These are phyloP conservation scores for Collybia sordida DNA, from an alignment of 768 basidiomycete species.

Conservation along the genomic window DNA sequence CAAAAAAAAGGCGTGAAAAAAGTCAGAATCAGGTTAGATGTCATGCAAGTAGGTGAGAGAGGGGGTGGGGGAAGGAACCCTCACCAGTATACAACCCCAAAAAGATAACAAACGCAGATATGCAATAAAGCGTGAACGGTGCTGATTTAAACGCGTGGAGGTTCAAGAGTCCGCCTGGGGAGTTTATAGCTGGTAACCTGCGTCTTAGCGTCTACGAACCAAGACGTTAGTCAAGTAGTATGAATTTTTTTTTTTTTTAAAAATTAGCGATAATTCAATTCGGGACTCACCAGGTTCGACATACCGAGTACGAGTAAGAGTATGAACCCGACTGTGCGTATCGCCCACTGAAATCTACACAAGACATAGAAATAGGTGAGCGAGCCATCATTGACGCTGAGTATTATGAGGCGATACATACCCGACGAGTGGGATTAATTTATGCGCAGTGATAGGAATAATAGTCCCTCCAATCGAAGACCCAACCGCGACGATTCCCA, in stretches of 20 bases:
- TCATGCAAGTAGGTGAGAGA: conserved; percentile 29
- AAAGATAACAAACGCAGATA: conserved; percentile 55
- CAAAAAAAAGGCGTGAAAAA: too few relatives aligned
- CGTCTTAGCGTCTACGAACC: conserved; percentile 39
- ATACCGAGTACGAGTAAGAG: conserved; percentile 49
- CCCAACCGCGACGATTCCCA: conserved; percentile 65
- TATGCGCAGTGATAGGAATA: conserved; percentile 61
- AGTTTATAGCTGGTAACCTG: conserved; percentile 53
- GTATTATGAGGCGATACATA: conserved; percentile 14
- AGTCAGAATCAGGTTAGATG: too few relatives aligned
- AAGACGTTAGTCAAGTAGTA: neutral
- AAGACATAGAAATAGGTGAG: too few relatives aligned
- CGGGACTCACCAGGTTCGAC: conserved; percentile 45
- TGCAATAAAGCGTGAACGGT: conserved; percentile 57
- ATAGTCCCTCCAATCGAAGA: conserved; percentile 69
- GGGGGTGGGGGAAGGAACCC: conserved; percentile 10
- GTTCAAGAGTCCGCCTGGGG: conserved; percentile 60
- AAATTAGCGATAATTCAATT: neutral
- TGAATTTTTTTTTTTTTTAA: too few relatives aligned
- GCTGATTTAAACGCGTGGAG: conserved; percentile 47
- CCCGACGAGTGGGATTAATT: conserved; percentile 50
- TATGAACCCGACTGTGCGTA: conserved; percentile 69
- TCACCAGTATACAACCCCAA: conserved; percentile 70
- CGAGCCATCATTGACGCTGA: neutral
- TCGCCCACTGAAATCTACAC: conserved; percentile 76